Percentiles rank a stretch among this genome's conserved stretches.
These are phyloP conservation scores for Falciphora oryzae DNA, from an alignment of 2,329 filamentous ascomycete genomes.

Conservation along the genomic window DNA sequence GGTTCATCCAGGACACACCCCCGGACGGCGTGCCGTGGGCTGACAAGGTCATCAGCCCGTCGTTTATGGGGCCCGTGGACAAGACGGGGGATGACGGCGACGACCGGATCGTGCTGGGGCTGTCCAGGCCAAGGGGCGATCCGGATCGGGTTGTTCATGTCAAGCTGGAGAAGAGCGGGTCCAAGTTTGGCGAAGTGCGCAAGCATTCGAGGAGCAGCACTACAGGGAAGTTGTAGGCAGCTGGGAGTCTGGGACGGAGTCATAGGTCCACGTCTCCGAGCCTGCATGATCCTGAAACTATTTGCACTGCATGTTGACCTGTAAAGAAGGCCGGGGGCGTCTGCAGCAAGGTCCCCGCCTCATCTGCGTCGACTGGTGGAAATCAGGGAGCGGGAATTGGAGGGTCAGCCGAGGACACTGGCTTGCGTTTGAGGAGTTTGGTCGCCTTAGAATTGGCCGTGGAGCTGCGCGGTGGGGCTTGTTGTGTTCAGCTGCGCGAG, in stretches of 20 bases:
- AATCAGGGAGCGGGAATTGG: not conserved
- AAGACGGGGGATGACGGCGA: not conserved
- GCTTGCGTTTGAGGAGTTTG: not conserved
- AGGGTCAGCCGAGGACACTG: too few species aligned
- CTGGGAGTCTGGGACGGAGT: too few species aligned
- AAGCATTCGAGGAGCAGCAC: too few species aligned
- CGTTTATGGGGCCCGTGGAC: not conserved
- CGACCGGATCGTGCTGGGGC: not conserved
- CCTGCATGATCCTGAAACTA: not conserved
- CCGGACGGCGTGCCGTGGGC: slow-evolving; percentile 42
- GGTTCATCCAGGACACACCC: slow-evolving; percentile 3
- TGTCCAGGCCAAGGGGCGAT: not conserved
- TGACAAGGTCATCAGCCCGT: slow-evolving; percentile 57
- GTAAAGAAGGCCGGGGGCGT: not conserved
- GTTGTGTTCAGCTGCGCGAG: not conserved
- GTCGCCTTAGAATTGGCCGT: not conserved
- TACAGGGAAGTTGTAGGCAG: not conserved
- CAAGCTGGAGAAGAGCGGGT: not conserved
- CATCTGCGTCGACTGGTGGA: not conserved
- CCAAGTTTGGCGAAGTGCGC: not conserved
- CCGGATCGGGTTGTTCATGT: slow-evolving; percentile 1
- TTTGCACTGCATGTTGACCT: not conserved
- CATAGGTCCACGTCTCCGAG: too few species aligned
- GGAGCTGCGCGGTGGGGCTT: not conserved
- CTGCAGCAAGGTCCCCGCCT: not conserved